A percentile compares a stretch with the other conserved stretches of the same genome.
These are phyloP conservation scores for Ricinus communis DNA, from an alignment of 345 rosid genomes.

Conservation along the genomic window DNA sequence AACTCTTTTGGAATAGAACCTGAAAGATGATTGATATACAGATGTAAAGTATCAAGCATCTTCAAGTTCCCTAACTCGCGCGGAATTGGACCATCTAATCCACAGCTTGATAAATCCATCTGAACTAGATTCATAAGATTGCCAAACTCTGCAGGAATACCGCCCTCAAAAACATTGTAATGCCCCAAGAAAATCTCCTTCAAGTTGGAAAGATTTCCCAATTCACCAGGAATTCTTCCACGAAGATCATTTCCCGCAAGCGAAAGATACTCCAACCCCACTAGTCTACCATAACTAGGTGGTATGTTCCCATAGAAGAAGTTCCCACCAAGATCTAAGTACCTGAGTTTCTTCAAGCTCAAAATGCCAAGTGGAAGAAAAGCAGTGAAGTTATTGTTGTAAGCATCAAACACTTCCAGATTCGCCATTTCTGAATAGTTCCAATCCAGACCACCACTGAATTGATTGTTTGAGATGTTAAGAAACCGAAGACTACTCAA, in stretches of 20 bases:
- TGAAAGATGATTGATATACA: slow-evolving; percentile 67
- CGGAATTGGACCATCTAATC: slow-evolving; percentile 72
- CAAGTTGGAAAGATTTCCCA: slow-evolving; percentile 67
- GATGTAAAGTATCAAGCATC: slow-evolving; percentile 60
- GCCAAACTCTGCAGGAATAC: slow-evolving; percentile 71
- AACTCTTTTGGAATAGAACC: slow-evolving; percentile 65
- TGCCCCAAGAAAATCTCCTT: slow-evolving; percentile 69
- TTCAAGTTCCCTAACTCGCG: slow-evolving; percentile 58
- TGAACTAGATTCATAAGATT: slow-evolving; percentile 56
- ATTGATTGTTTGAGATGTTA: slow-evolving; percentile 71
- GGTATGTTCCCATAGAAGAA: slow-evolving; percentile 77
- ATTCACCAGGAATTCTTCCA: slow-evolving; percentile 66
- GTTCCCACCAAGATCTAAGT: slow-evolving; percentile 88
- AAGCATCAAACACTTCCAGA: slow-evolving; percentile 64
- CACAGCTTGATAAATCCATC: slow-evolving; percentile 75
- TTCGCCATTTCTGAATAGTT: slow-evolving; percentile 46
- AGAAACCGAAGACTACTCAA: slow-evolving; percentile 47
- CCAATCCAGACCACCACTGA: slow-evolving; percentile 58
- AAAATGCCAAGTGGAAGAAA: slow-evolving; percentile 51
- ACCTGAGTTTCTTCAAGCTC: slow-evolving; percentile 39
- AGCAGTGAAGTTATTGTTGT: slow-evolving; percentile 76
- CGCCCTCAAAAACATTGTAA: slow-evolving; percentile 66
- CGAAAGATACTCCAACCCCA: slow-evolving; percentile 58
- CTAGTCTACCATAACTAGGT: slow-evolving; percentile 50
- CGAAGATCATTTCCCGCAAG: slow-evolving; percentile 75